Conservation (phyloP, 495 filamentous ascomycete species). For the Penicillium manginii region DNA sequence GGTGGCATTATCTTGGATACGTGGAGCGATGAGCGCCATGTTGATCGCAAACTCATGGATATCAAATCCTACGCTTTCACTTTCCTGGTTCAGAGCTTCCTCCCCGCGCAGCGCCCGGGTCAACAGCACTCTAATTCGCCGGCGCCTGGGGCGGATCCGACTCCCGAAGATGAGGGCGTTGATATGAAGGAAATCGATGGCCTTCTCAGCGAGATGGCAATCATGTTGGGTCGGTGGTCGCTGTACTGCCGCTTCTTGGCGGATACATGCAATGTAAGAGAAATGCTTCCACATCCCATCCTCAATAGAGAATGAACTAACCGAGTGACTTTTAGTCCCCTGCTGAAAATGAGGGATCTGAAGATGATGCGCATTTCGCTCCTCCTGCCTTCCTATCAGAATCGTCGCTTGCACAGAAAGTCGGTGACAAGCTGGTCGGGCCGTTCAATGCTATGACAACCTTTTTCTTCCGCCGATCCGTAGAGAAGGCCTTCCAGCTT, state of each 20-base stretch:
- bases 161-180: slow-evolving; percentile 81
- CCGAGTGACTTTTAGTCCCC: slow-evolving; percentile 16
- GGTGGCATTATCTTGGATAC: slow-evolving; percentile 97
- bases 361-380: slow-evolving; percentile 35
- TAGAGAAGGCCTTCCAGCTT: slow-evolving; percentile 97
- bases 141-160: slow-evolving; percentile 55
- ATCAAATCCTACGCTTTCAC: slow-evolving; percentile 97
- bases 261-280: slow-evolving; percentile 75
- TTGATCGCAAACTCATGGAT: slow-evolving; percentile 87
- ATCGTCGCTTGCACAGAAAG: slow-evolving; percentile 76
- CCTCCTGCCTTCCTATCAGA: slow-evolving; percentile 72
- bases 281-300: too few species aligned
- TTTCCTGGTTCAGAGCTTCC: slow-evolving; percentile 92
- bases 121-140: slow-evolving; percentile 66
- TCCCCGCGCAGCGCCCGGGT: slow-evolving; percentile 66
- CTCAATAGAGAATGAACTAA: too few species aligned
- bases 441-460: slow-evolving; percentile 89
- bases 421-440: slow-evolving; percentile 67
- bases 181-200: slow-evolving; percentile 95
- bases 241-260: slow-evolving; percentile 88
- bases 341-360: slow-evolving; percentile 25
- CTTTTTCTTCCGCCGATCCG: slow-evolving; percentile 94
- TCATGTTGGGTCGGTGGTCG: slow-evolving; percentile 94
- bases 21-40: slow-evolving; percentile 84
- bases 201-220: slow-evolving; percentile 78